phyloP scores from a whole-genome alignment of 306 rosid genomes.

The Begonia masoniana region DNA sequence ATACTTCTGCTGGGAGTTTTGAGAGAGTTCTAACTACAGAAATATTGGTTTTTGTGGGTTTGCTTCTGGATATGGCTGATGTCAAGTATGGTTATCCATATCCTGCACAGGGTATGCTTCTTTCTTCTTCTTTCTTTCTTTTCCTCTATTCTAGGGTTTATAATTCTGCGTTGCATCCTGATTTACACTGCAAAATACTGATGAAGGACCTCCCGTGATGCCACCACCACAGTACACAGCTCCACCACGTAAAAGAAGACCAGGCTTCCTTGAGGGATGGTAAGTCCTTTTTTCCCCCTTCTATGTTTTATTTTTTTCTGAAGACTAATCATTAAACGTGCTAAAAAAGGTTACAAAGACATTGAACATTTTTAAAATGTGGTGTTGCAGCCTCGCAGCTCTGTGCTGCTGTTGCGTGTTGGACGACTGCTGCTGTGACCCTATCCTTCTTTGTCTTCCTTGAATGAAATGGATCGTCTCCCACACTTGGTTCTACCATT shows the following conservation, averaged over 20 bases:
- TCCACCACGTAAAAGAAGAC: constrained; percentile 27
- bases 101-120: constrained; percentile 43
- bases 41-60: no score
- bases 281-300: constrained; percentile 5
- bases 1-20: no score
- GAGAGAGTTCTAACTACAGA: no score
- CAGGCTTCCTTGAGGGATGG: constrained; percentile 79
- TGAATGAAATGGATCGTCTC: neutral
- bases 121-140: no score
- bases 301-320: no score
- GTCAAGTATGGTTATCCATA: constrained; percentile 59
- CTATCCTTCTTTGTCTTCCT: constrained; percentile 26
- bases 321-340: neutral
- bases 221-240: constrained; percentile 62
- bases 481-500: no score
- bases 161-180: no score
- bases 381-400: constrained; percentile 57
- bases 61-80: constrained; percentile 27
- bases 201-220: constrained; percentile 53
- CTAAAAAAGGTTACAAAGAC: neutral
- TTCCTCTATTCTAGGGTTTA: neutral
- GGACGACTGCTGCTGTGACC: constrained; percentile 84
- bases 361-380: neutral
- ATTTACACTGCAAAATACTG: constrained; percentile 6
- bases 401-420: constrained; percentile 66